A percentile compares a stretch with the other conserved stretches of the same genome.
Conservation (phyloP, 176 grass and related monocot species). For the Chrysopogon serrulatus region DNA sequence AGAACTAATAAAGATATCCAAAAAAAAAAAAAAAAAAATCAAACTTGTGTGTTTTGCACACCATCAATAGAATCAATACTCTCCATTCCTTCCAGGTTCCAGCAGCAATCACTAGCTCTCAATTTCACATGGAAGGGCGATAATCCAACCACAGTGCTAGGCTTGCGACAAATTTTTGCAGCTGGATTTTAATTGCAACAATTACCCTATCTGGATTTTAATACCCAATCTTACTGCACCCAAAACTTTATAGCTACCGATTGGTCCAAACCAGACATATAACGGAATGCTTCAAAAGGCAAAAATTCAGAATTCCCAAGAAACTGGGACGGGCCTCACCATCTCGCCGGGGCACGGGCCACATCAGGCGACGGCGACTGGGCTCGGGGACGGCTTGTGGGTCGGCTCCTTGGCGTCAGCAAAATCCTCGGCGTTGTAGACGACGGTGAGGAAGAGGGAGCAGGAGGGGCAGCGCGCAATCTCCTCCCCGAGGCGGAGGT, state of each 20-base stretch:
- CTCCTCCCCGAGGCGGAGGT: conserved; percentile 93
- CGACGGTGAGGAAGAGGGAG: conserved; percentile 92
- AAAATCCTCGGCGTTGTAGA: conserved; percentile 94
- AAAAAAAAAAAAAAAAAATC: neutral
- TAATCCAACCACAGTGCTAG: neutral
- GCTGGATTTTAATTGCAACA: too few relatives aligned
- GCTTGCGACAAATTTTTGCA: neutral
- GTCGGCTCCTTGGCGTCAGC: conserved; percentile 53
- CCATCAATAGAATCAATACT: neutral
- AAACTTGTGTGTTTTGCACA: neutral
- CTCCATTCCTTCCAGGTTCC: neutral
- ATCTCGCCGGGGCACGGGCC: neutral
- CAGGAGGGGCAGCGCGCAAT: conserved; percentile 89
- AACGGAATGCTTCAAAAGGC: neutral
- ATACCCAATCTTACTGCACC: neutral
- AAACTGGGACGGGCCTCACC: conserved; percentile 7
- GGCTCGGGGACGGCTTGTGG: conserved; percentile 38
- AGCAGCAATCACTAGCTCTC: neutral
- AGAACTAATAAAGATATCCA: neutral
- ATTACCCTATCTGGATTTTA: neutral
- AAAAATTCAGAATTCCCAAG: neutral
- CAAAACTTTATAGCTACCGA: neutral
- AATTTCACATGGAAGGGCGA: neutral
- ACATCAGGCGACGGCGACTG: conserved; percentile 64
- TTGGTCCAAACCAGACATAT: neutral